phyloP scores from a whole-genome alignment of 345 rosid genomes.

The Boechera divaricarpa region DNA sequence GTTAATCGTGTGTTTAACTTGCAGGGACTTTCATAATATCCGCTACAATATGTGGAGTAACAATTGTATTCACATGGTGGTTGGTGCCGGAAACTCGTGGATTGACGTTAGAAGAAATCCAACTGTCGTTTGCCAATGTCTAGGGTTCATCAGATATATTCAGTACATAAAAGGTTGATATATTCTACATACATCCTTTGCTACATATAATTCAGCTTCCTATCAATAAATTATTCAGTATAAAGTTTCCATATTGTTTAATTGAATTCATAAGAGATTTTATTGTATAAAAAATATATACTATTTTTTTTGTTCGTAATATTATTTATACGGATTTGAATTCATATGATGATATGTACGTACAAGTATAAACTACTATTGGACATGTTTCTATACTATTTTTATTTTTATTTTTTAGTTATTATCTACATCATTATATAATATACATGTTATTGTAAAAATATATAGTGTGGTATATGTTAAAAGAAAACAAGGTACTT shows the following conservation, averaged over 20 bases:
- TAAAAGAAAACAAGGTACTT: neutral
- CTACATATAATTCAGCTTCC: neutral
- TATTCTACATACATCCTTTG: neutral
- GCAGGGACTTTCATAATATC: constrained; percentile 53
- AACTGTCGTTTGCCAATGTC: constrained; percentile 40
- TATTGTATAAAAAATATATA: neutral
- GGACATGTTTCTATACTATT: too few species aligned
- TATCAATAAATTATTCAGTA: constrained; percentile 10
- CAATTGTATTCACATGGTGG: constrained; percentile 51
- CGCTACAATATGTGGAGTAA: constrained; percentile 35
- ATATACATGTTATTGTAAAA: too few species aligned
- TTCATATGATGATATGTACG: neutral
- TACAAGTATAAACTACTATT: too few species aligned
- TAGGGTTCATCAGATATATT: constrained; percentile 7
- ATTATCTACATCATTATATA: too few species aligned
- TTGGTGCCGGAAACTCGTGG: constrained; percentile 62
- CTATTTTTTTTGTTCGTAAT: neutral
- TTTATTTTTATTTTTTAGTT: too few species aligned
- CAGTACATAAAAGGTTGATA: neutral
- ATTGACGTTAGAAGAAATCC: constrained; percentile 59
- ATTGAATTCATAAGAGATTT: neutral
- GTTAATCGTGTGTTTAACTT: constrained; percentile 26
- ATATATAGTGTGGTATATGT: neutral
- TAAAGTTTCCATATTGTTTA: neutral
- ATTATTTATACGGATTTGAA: neutral